phyloP scores from a whole-genome alignment of 2,329 filamentous ascomycete species.

The Macrophomina pseudophaseolina region DNA sequence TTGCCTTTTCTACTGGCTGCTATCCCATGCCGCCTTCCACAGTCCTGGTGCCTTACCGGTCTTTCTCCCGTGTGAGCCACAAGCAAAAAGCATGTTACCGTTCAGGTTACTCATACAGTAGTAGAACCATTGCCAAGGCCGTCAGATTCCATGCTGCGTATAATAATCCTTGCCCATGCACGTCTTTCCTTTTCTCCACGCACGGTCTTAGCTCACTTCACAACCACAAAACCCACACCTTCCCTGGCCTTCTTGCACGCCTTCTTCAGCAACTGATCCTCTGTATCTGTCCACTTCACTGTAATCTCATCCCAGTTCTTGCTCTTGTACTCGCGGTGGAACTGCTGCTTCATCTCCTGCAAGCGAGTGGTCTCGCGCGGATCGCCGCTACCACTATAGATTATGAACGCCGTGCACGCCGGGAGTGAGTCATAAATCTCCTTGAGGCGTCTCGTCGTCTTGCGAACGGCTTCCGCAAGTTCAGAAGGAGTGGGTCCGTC shows the following conservation, averaged over 20 bases:
- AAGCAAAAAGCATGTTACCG: too few relatives aligned
- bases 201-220: slow-evolving; percentile 52
- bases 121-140: too few relatives aligned
- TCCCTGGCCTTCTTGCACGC: slow-evolving; percentile 63
- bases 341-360: slow-evolving; percentile 61
- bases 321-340: slow-evolving; percentile 61
- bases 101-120: too few relatives aligned
- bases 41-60: too few relatives aligned
- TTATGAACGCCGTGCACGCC: slow-evolving; percentile 64
- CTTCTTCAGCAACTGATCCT: slow-evolving; percentile 63
- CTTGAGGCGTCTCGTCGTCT: slow-evolving; percentile 57
- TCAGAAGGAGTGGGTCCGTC: slow-evolving; percentile 27
- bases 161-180: neutral
- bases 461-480: slow-evolving; percentile 54
- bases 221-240: slow-evolving; percentile 63
- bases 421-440: slow-evolving; percentile 62
- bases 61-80: too few relatives aligned
- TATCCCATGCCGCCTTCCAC: too few relatives aligned
- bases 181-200: neutral
- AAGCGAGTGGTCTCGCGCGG: slow-evolving; percentile 62
- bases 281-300: slow-evolving; percentile 68
- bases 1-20: too few relatives aligned
- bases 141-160: neutral
- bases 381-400: slow-evolving; percentile 69
- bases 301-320: slow-evolving; percentile 68